Percentiles rank a stretch among this genome's conserved stretches.
These are phyloP conservation scores for Conticribra guillardii DNA, from an alignment of 108 stramenopile species.

Conservation along the genomic window DNA sequence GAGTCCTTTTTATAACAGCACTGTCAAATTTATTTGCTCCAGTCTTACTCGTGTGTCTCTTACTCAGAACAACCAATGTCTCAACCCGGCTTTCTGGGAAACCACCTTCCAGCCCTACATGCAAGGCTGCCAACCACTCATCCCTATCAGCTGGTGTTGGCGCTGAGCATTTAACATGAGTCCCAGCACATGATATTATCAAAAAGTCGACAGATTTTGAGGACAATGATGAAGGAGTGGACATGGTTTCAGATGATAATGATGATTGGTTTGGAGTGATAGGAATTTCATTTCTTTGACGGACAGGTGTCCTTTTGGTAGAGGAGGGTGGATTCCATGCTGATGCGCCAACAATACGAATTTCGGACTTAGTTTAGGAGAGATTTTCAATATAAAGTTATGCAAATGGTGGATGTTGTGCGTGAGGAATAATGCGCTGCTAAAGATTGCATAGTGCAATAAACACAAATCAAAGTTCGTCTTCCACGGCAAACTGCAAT, in stretches of 20 bases:
- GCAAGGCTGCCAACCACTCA: slow-evolving; percentile 76
- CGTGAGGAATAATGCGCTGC: too few relatives aligned
- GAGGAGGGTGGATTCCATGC: slow-evolving; percentile 59
- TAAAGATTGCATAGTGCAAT: too few relatives aligned
- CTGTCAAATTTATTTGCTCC: neutral
- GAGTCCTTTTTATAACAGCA: neutral
- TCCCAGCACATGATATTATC: slow-evolving; percentile 77
- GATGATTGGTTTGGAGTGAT: slow-evolving; percentile 40
- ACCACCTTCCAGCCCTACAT: slow-evolving; percentile 72
- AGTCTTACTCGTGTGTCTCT: neutral
- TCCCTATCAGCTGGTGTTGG: slow-evolving; percentile 67
- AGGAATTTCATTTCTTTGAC: slow-evolving; percentile 14
- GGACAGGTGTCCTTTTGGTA: slow-evolving; percentile 6
- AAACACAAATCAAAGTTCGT: too few relatives aligned
- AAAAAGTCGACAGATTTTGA: slow-evolving; percentile 45
- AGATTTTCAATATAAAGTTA: slow-evolving; percentile 1
- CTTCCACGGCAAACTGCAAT: too few relatives aligned
- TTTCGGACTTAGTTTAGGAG: slow-evolving; percentile 43
- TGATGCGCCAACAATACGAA: slow-evolving; percentile 80
- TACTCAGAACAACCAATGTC: slow-evolving; percentile 37
- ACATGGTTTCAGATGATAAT: slow-evolving; percentile 27
- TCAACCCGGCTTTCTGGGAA: slow-evolving; percentile 38
- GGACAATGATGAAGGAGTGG: slow-evolving; percentile 23
- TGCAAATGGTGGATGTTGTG: too few relatives aligned
- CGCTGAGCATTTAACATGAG: slow-evolving; percentile 71